Evolutionary conservation across 2,329 filamentous ascomycete genomes (phyloP).

Genomic region (Fusarium duplospermum): DNA sequence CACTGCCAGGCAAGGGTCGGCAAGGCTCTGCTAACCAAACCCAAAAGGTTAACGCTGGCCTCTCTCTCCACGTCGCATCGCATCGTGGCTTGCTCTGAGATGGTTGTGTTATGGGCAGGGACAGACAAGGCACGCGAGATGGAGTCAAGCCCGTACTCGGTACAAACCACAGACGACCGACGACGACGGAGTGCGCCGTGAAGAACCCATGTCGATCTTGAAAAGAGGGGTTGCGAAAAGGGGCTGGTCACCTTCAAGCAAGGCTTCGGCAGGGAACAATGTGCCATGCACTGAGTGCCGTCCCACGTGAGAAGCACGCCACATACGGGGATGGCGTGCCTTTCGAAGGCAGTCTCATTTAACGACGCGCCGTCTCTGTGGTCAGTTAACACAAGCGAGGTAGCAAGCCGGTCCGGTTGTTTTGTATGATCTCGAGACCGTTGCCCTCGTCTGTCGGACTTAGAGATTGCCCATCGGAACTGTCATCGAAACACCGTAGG

Average conservation of each 20-base stretch:
- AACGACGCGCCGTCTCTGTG: slow-evolving; percentile 14
- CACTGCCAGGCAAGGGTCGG: neutral
- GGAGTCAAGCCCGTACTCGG: neutral
- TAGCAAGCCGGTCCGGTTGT: slow-evolving; percentile 6
- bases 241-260: neutral
- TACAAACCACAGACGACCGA: neutral
- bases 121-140: neutral
- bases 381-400: neutral
- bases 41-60: neutral
- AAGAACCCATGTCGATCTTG: slow-evolving; percentile 13
- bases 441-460: neutral
- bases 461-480: neutral
- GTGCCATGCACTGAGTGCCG: slow-evolving; percentile 26
- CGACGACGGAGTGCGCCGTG: slow-evolving; percentile 23
- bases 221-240: slow-evolving; percentile 12
- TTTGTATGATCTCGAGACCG: slow-evolving; percentile 8
- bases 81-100: neutral
- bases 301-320: slow-evolving; percentile 33
- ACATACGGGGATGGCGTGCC: slow-evolving; percentile 16
- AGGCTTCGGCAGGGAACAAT: slow-evolving; percentile 14
- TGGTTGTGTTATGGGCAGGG: neutral
- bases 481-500: slow-evolving; percentile 16
- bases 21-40: neutral
- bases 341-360: slow-evolving; percentile 4
- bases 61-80: neutral